phyloP scores from a whole-genome alignment of 139 green algal genomes.

The Parachlorella kessleri region DNA sequence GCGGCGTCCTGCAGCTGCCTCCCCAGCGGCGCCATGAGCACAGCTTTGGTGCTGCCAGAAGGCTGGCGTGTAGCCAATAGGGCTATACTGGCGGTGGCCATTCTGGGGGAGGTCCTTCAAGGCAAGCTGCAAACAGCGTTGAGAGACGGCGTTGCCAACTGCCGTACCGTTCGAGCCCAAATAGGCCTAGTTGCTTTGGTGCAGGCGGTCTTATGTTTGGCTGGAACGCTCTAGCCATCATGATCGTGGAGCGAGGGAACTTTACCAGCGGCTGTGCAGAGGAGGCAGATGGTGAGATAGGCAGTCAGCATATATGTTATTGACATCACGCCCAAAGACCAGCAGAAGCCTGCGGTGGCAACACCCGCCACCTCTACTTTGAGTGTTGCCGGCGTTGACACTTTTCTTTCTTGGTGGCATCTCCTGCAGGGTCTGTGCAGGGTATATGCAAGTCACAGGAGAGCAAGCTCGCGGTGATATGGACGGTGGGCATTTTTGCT shows the following conservation, averaged over 20 bases:
- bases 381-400: too few species aligned
- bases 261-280: conserved; percentile 32
- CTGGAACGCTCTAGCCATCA: conserved; percentile 57
- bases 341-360: neutral
- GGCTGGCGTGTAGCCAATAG: conserved; percentile 21
- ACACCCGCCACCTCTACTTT: neutral
- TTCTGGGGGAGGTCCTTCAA: conserved; percentile 50
- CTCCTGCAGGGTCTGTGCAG: neutral
- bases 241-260: conserved; percentile 46
- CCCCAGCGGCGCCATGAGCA: too few species aligned
- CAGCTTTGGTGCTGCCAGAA: conserved; percentile 12
- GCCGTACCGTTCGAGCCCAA: neutral
- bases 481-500: conserved; percentile 65
- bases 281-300: neutral
- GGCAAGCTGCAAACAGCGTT: neutral
- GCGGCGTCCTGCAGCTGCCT: too few species aligned
- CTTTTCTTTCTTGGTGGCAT: neutral
- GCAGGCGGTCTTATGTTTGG: conserved; percentile 65
- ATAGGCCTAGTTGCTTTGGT: neutral
- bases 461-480: conserved; percentile 54
- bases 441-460: conserved; percentile 51
- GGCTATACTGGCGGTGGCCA: conserved; percentile 23
- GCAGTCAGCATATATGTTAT: too few species aligned
- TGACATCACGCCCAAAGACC: too few species aligned
- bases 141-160: neutral